A percentile compares a stretch with the other conserved stretches of the same genome.
Evolutionary conservation across 1,139 yeast genomes (phyloP).

Genomic region (Lodderomyces elongisporus): DNA sequence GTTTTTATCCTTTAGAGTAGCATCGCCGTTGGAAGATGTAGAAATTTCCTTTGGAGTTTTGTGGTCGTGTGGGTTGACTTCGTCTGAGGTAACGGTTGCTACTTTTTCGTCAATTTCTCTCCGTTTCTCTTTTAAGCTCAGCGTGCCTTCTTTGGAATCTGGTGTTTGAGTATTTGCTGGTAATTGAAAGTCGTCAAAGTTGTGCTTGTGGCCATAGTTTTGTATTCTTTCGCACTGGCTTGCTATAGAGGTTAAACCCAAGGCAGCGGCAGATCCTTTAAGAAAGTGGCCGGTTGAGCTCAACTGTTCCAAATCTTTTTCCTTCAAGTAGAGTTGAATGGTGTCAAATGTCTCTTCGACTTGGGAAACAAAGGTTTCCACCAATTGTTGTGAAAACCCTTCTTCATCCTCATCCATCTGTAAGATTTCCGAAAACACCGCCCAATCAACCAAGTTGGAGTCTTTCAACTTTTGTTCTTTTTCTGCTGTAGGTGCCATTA

Average conservation of each 20-base stretch:
- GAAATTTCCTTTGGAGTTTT: constrained; percentile 5
- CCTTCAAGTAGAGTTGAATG: constrained; percentile 53
- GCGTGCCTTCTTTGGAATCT: not conserved
- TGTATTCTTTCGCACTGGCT: constrained; percentile 90
- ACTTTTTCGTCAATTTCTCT: constrained; percentile 1
- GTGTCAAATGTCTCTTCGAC: constrained; percentile 74
- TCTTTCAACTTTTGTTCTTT: constrained; percentile 36
- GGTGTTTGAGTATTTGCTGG: constrained; percentile 11
- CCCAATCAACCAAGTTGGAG: constrained; percentile 79
- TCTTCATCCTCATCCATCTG: constrained; percentile 95
- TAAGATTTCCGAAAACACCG: constrained; percentile 78
- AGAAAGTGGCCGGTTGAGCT: constrained; percentile 85
- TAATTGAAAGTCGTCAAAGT: constrained; percentile 40
- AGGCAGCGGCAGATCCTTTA: constrained; percentile 93
- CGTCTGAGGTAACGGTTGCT: not conserved
- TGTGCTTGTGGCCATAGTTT: constrained; percentile 64
- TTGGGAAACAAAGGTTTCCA: constrained; percentile 83
- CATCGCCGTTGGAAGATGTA: constrained; percentile 5
- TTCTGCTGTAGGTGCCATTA: constrained; percentile 23
- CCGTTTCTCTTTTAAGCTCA: constrained; percentile 6
- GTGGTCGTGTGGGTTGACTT: not conserved
- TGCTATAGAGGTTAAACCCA: constrained; percentile 79
- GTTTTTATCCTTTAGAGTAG: constrained; percentile 13
- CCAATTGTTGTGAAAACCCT: constrained; percentile 72
- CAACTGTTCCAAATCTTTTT: constrained; percentile 51